These are phyloP conservation scores for Saccharomyces hybrid DNA, from an alignment of 1,139 yeast genomes.

Conservation along the genomic window DNA sequence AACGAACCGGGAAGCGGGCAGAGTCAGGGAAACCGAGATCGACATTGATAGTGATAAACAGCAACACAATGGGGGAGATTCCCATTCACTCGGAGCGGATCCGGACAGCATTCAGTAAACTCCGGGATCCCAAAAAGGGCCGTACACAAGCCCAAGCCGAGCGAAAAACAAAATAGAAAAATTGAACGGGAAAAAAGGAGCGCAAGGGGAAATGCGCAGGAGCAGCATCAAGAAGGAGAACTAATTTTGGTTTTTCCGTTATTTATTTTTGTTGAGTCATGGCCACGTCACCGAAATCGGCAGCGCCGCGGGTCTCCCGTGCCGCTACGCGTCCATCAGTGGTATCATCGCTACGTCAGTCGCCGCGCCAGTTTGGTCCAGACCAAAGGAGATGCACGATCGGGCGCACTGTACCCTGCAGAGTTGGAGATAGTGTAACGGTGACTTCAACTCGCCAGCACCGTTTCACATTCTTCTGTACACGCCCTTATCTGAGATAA, in stretches of 20 bases:
- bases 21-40: neutral
- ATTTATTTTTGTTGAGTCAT: neutral
- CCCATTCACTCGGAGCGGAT: neutral
- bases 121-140: constrained; percentile 1
- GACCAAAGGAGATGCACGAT: neutral
- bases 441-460: neutral
- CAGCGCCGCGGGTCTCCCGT: neutral
- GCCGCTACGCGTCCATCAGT: neutral
- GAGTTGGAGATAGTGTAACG: neutral
- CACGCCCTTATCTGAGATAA: neutral
- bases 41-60: neutral
- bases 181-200: neutral
- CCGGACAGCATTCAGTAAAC: neutral
- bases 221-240: neutral
- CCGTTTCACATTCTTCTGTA: neutral
- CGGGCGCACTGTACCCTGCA: neutral
- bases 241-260: neutral
- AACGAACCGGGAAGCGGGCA: neutral
- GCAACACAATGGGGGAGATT: neutral
- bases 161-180: neutral
- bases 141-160: neutral
- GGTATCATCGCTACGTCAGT: neutral
- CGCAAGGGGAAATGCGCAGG: neutral
- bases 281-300: neutral
- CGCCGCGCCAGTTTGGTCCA: neutral